These are phyloP conservation scores for Biscogniauxia sp. DNA, from an alignment of 2,329 filamentous ascomycete genomes.

Conservation along the genomic window DNA sequence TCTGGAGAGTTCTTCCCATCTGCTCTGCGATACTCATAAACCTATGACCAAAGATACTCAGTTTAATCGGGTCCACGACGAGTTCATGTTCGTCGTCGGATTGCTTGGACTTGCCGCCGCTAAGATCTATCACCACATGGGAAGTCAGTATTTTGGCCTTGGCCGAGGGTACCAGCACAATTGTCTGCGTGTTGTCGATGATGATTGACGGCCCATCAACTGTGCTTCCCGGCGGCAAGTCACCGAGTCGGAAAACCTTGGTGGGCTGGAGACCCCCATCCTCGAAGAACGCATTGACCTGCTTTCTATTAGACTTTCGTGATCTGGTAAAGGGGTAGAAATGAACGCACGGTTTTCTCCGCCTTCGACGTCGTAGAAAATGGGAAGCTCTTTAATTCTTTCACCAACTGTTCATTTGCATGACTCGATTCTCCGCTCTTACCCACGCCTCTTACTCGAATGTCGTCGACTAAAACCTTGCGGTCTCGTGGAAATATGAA, in stretches of 20 bases:
- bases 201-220: slow-evolving; percentile 23
- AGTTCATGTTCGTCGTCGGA: slow-evolving; percentile 40
- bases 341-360: slow-evolving; percentile 12
- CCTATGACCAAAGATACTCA: slow-evolving; percentile 73
- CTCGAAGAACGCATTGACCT: slow-evolving; percentile 20
- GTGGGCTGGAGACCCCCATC: slow-evolving; percentile 19
- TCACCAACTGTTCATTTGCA: slow-evolving; percentile 22
- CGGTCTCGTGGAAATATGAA: slow-evolving; percentile 8
- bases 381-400: slow-evolving; percentile 14
- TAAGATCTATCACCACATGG: slow-evolving; percentile 37
- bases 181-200: slow-evolving; percentile 25
- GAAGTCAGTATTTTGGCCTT: slow-evolving; percentile 35
- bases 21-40: slow-evolving; percentile 85
- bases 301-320: slow-evolving; percentile 3
- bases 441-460: slow-evolving; percentile 4
- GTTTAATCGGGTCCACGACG: slow-evolving; percentile 68
- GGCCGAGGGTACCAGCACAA: slow-evolving; percentile 38
- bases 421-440: slow-evolving; percentile 21
- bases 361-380: slow-evolving; percentile 10
- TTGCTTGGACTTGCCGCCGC: slow-evolving; percentile 50
- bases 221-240: slow-evolving; percentile 14
- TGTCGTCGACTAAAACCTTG: slow-evolving; percentile 7
- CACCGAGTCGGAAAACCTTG: slow-evolving; percentile 19
- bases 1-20: slow-evolving; percentile 76
- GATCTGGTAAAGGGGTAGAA: not conserved